Base-by-base conservation (phyloP, 2,329 filamentous ascomycete species). In the Penicillium polonicum region DNA sequence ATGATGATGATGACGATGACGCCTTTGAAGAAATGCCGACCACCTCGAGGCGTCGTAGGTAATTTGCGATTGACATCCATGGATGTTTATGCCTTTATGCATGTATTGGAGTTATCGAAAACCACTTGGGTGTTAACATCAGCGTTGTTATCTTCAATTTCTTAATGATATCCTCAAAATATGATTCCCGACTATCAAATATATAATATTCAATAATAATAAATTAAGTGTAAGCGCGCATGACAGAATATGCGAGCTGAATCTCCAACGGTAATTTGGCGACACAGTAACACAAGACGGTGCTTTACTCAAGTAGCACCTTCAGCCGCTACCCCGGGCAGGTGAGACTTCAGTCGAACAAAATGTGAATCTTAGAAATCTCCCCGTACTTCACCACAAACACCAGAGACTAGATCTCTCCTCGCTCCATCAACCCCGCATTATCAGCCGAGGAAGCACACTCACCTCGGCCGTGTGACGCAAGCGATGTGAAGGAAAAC, bases 1-100 rank as follows among this genome's bases (percentile, higher is more conserved):
- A 63, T 3, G 75, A 77, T 52, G 74, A 76, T 48, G 74, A 75
- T 51, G 67, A 69, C 8, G 75, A 77, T 19, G 78, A 80, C 69
- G 78, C 76, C 13, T 80, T 80, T 70, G 78, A 80, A 62, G 74
- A 77, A 29, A 68, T 71, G 65, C 64, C 62, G 27, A 61, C 62
- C 2, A 63, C 48, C 19, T 60, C 61, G 8, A 57, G 55, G n/a
- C 60, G 68, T 23, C 64, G 68, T 53, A 71, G 68, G 50, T 71
- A 68, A 57, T 43, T 19, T 23, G n/a, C 25, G 7, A 48, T 44
- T 17, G 21, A 4, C 15, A 17, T 12, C n/a, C 36, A 29, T 41
- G 36, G 23, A 42, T n/a, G 13, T 38, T 52, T 36, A 42, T 23
- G 15, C n/a, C 21, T 45, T 48, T 43, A 52, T 54, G 39, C 43